A percentile compares a stretch with the other conserved stretches of the same genome.
phyloP scores from a whole-genome alignment of 1,284 basidiomycete species.

The Ganoderma lingzhi region DNA sequence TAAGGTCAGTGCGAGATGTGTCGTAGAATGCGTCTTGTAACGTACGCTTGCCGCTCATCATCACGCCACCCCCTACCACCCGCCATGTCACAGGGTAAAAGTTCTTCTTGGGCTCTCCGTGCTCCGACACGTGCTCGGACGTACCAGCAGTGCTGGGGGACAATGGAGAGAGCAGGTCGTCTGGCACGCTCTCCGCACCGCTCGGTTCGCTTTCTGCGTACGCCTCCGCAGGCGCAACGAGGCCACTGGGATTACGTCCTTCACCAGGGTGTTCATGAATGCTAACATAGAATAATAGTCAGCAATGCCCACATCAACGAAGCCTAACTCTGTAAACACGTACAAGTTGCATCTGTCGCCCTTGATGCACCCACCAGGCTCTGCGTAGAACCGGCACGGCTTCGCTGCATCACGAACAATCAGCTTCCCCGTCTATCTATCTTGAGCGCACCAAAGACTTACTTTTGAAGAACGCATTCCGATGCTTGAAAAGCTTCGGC shows the following conservation, averaged over 20 bases:
- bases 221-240: slow-evolving; percentile 7
- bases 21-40: slow-evolving; percentile 11
- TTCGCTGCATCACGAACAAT: slow-evolving; percentile 54
- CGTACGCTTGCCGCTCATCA: slow-evolving; percentile 54
- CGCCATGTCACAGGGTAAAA: slow-evolving; percentile 58
- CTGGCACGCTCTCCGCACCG: slow-evolving; percentile 28
- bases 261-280: slow-evolving; percentile 24
- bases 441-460: slow-evolving; percentile 4
- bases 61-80: slow-evolving; percentile 58
- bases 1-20: background rate
- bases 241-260: slow-evolving; percentile 15
- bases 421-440: background rate
- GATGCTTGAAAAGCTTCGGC: slow-evolving; percentile 13
- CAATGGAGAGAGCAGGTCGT: slow-evolving; percentile 14
- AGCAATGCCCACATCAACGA: background rate
- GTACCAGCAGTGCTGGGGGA: slow-evolving; percentile 23
- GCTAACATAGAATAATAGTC: slow-evolving; percentile 3
- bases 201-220: slow-evolving; percentile 20
- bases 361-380: slow-evolving; percentile 60
- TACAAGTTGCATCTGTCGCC: slow-evolving; percentile 76
- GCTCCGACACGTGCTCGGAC: slow-evolving; percentile 20
- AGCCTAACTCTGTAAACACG: slow-evolving; percentile 36
- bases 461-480: slow-evolving; percentile 38
- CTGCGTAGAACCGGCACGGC: slow-evolving; percentile 66
- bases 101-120: slow-evolving; percentile 38